Evolutionary conservation across 1,139 yeast genomes (phyloP).

Genomic region (Lodderomyces parapsilosis): DNA sequence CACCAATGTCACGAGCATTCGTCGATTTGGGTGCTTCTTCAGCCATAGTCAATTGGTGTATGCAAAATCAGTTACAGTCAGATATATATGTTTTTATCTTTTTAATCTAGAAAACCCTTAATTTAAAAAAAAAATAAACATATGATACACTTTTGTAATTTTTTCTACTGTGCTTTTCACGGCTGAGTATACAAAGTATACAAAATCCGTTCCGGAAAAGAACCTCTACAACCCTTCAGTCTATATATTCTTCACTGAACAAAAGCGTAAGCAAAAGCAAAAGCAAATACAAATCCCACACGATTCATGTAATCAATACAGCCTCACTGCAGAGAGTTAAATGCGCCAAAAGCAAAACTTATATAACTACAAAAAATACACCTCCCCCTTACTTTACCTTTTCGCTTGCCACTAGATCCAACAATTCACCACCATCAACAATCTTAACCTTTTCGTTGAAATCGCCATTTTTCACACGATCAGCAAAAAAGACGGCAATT

Average conservation of each 20-base stretch:
- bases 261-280: no score
- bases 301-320: no score
- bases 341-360: not conserved
- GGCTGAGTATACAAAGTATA: no score
- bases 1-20: not conserved
- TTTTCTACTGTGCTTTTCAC: no score
- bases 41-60: not conserved
- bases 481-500: constrained; percentile 38
- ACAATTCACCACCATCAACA: constrained; percentile 13
- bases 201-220: no score
- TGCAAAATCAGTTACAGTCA: no score
- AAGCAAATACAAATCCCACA: no score
- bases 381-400: constrained; percentile 1
- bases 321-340: not conserved
- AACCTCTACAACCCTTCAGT: no score
- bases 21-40: not conserved
- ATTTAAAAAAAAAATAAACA: no score
- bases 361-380: not conserved
- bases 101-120: not conserved
- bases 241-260: no score
- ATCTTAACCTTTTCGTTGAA: constrained; percentile 14
- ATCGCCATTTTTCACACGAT: constrained; percentile 12
- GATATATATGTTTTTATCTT: not conserved
- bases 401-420: constrained; percentile 10
- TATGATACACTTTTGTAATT: no score